Evolutionary conservation across 768 basidiomycete species (phyloP).

Genomic region (Mycena rosella): DNA sequence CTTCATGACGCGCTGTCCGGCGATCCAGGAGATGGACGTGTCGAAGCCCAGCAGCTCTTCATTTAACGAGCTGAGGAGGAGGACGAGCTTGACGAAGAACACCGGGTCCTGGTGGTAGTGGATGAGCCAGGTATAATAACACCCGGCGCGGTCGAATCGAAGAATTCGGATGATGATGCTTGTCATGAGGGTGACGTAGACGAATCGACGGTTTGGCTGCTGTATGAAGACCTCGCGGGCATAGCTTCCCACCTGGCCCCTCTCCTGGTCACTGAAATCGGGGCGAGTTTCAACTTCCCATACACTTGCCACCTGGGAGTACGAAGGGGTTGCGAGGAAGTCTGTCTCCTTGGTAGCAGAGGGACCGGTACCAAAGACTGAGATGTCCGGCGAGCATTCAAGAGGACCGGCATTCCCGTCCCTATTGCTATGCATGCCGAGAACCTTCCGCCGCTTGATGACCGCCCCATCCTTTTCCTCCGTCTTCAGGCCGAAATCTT

Average conservation of each 20-base stretch:
- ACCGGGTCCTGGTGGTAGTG: constrained; percentile 37
- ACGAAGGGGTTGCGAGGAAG: neutral
- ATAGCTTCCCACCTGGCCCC: too few relatives aligned
- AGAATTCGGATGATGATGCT: constrained; percentile 23
- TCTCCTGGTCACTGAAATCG: too few relatives aligned
- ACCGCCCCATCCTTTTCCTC: neutral
- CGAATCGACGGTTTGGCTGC: too few relatives aligned
- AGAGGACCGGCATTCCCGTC: neutral
- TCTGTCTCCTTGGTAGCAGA: neutral
- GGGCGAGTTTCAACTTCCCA: too few relatives aligned
- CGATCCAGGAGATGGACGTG: constrained; percentile 39
- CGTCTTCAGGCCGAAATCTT: neutral
- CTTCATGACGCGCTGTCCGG: constrained; percentile 17
- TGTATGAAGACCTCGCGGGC: too few relatives aligned
- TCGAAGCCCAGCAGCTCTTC: constrained; percentile 41
- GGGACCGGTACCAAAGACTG: constrained; percentile 17
- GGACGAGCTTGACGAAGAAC: constrained; percentile 39
- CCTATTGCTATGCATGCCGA: neutral
- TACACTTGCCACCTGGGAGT: neutral
- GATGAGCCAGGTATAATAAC: constrained; percentile 18
- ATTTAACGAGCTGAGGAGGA: constrained; percentile 35
- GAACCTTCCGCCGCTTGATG: neutral
- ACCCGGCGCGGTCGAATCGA: constrained; percentile 42
- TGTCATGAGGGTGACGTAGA: constrained; percentile 37
- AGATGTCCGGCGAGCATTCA: constrained; percentile 19